Conservation (phyloP, 2,329 filamentous ascomycete species). For the Colletotrichum gloeosporioides region DNA sequence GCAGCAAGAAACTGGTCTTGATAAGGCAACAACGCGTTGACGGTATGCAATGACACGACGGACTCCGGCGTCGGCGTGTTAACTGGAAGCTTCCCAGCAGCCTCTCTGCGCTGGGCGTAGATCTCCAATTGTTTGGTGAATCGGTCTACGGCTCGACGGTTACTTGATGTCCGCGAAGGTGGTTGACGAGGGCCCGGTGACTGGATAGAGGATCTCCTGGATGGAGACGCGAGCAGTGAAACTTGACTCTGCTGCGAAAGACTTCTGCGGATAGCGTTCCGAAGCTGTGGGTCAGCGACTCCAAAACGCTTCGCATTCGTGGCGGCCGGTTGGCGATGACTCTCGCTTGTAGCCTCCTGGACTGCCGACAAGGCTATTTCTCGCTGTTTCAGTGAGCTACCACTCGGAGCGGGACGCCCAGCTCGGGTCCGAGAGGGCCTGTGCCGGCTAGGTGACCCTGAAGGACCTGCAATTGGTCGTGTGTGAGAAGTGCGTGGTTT, state of each 20-base stretch:
- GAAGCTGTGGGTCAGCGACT: constrained; percentile 19
- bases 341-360: not conserved
- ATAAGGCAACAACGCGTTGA: constrained; percentile 59
- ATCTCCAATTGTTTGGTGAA: constrained; percentile 22
- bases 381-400: not conserved
- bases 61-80: constrained; percentile 48
- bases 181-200: not conserved
- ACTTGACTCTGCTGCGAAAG: constrained; percentile 23
- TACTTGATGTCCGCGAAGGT: constrained; percentile 47
- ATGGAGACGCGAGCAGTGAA: constrained; percentile 15
- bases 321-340: not conserved
- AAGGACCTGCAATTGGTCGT: not conserved
- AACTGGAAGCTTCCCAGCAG: constrained; percentile 40
- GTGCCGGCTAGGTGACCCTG: not conserved
- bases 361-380: not conserved
- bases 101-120: constrained; percentile 34
- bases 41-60: constrained; percentile 52
- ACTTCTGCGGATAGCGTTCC: constrained; percentile 22
- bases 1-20: constrained; percentile 57
- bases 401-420: not conserved
- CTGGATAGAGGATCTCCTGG: not conserved
- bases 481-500: not conserved
- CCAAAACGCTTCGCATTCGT: constrained; percentile 13
- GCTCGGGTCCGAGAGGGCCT: not conserved
- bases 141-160: constrained; percentile 43